These are phyloP conservation scores for Trypanosomatidae sp. DNA, from an alignment of 208 protist genomes.

Conservation along the genomic window DNA sequence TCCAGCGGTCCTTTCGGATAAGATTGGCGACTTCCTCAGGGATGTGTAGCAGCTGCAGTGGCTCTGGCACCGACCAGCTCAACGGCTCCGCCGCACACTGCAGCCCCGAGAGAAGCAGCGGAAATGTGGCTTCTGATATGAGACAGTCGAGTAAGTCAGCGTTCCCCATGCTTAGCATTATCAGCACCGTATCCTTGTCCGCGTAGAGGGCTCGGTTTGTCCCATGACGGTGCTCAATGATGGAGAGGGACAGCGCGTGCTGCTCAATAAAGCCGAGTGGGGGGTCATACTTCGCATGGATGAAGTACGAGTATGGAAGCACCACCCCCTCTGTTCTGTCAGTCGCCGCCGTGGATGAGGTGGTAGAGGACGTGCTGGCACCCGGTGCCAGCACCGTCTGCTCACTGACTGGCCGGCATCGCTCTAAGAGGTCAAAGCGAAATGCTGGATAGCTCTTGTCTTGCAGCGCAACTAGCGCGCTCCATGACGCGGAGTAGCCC, in stretches of 20 bases:
- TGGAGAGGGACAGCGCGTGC: slow-evolving; percentile 66
- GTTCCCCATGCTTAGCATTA: slow-evolving; percentile 52
- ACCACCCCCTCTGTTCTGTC: slow-evolving; percentile 10
- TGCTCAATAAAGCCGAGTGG: slow-evolving; percentile 76
- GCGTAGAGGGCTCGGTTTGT: slow-evolving; percentile 47
- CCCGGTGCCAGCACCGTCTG: slow-evolving; percentile 1
- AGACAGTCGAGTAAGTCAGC: slow-evolving; percentile 62
- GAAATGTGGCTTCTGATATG: slow-evolving; percentile 38
- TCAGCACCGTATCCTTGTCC: slow-evolving; percentile 36
- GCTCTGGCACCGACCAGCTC: slow-evolving; percentile 29
- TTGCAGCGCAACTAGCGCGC: slow-evolving; percentile 68
- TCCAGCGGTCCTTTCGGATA: slow-evolving; percentile 53
- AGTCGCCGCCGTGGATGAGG: background rate
- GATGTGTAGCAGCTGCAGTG: slow-evolving; percentile 43
- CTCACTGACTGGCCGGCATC: slow-evolving; percentile 24
- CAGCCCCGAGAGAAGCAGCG: slow-evolving; percentile 35
- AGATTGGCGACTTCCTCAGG: slow-evolving; percentile 40
- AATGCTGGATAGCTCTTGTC: slow-evolving; percentile 67
- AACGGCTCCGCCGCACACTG: slow-evolving; percentile 1
- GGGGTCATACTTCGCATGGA: slow-evolving; percentile 65
- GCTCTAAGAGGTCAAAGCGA: slow-evolving; percentile 50
- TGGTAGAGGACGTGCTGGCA: slow-evolving; percentile 11
- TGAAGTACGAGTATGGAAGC: slow-evolving; percentile 67
- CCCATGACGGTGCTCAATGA: slow-evolving; percentile 63
- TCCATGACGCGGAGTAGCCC: slow-evolving; percentile 74